Conservation (phyloP, 1,139 yeast species). For the Candida buenavistaensis region DNA sequence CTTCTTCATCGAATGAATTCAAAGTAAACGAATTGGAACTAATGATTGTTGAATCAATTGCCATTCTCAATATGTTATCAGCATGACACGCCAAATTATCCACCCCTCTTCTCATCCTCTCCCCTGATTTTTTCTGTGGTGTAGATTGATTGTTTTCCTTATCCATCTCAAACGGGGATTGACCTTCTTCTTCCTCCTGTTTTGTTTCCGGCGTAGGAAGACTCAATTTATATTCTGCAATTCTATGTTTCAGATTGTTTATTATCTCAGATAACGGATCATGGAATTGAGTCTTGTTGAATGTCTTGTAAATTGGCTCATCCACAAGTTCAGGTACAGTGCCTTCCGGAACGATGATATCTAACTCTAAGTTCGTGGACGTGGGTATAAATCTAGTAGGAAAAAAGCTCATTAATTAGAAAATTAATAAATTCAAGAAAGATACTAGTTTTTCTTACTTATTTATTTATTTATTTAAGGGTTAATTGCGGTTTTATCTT, state of each 20-base stretch:
- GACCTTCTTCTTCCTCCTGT: slow-evolving; percentile 1
- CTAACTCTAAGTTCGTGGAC: slow-evolving; percentile 24
- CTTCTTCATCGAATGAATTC: slow-evolving; percentile 36
- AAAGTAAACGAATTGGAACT: slow-evolving; percentile 41
- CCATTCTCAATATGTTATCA: slow-evolving; percentile 49
- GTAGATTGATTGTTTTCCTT: slow-evolving; percentile 8
- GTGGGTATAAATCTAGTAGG: slow-evolving; percentile 22
- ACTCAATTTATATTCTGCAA: slow-evolving; percentile 19
- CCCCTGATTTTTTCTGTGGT: slow-evolving; percentile 1
- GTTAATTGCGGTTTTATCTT: background rate
- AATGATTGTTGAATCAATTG: slow-evolving; percentile 49
- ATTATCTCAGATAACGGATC: slow-evolving; percentile 35
- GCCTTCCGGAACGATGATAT: slow-evolving; percentile 9
- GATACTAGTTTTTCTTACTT: no score
- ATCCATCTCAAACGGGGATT: background rate
- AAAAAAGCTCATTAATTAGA: no score
- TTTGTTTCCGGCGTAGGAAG: slow-evolving; percentile 8
- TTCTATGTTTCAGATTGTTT: slow-evolving; percentile 19
- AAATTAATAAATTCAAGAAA: no score
- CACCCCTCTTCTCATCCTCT: background rate
- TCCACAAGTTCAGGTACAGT: slow-evolving; percentile 14
- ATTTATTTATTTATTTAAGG: background rate
- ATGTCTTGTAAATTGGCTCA: slow-evolving; percentile 8
- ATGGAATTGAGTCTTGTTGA: slow-evolving; percentile 9
- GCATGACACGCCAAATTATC: slow-evolving; percentile 52